phyloP scores from a whole-genome alignment of 2,329 filamentous ascomycete genomes.

The Dactylella cylindrospora region DNA sequence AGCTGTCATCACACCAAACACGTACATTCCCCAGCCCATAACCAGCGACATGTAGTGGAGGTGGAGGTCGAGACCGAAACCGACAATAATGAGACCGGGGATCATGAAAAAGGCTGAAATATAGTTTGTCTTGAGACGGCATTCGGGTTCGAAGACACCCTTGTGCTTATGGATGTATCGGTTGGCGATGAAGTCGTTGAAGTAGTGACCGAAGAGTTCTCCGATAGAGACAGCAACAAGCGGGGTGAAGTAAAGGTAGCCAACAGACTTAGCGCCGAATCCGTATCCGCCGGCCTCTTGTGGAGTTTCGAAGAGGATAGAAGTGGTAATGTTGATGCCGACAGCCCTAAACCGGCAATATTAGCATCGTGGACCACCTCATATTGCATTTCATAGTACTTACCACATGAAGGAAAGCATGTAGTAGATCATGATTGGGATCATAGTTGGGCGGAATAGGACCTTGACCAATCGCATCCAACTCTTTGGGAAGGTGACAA shows the following conservation, averaged over 20 bases:
- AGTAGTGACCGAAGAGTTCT: slow-evolving; percentile 48
- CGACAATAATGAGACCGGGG: slow-evolving; percentile 46
- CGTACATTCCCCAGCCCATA: slow-evolving; percentile 48
- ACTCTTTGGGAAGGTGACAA: slow-evolving; percentile 46
- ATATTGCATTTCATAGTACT: slow-evolving; percentile 7
- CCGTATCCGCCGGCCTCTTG: slow-evolving; percentile 45
- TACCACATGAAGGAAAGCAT: slow-evolving; percentile 46
- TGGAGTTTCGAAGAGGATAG: slow-evolving; percentile 46
- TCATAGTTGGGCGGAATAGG: slow-evolving; percentile 43
- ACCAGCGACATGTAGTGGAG: slow-evolving; percentile 42
- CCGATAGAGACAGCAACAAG: slow-evolving; percentile 47
- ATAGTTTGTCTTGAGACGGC: slow-evolving; percentile 44
- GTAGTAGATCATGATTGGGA: slow-evolving; percentile 46
- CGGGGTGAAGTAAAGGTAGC: slow-evolving; percentile 49
- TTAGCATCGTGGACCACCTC: slow-evolving; percentile 2
- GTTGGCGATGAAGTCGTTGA: slow-evolving; percentile 49
- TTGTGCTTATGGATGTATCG: slow-evolving; percentile 46
- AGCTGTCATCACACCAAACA: slow-evolving; percentile 46
- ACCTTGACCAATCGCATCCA: slow-evolving; percentile 46
- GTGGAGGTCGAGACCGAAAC: slow-evolving; percentile 42
- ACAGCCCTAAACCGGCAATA: slow-evolving; percentile 35
- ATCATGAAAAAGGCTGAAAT: slow-evolving; percentile 45
- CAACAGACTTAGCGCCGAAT: slow-evolving; percentile 41
- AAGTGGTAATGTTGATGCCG: slow-evolving; percentile 48
- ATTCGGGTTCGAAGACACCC: slow-evolving; percentile 46